phyloP scores from a whole-genome alignment of 2,329 filamentous ascomycete species.

The Zymoseptoria passerinii region DNA sequence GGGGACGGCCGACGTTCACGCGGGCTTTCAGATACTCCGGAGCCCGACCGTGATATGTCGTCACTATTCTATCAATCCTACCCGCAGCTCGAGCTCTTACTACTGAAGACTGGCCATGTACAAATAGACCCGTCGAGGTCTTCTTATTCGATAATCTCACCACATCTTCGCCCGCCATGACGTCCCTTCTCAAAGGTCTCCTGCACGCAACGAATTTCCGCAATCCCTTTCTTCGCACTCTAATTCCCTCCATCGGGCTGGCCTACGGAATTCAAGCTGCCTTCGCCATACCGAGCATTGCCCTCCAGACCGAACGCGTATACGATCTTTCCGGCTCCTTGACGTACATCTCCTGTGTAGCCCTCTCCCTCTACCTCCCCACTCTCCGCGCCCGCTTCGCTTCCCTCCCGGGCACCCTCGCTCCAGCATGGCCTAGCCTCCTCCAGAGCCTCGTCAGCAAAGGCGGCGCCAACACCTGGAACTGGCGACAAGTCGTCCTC shows the following conservation, averaged over 20 bases:
- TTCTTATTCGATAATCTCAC: not conserved
- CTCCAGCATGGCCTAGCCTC: slow-evolving; percentile 41
- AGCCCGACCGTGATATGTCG: not conserved
- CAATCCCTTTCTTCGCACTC: slow-evolving; percentile 53
- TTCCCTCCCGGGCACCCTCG: slow-evolving; percentile 34
- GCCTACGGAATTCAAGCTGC: slow-evolving; percentile 57
- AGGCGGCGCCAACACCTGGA: slow-evolving; percentile 39
- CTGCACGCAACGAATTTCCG: slow-evolving; percentile 55
- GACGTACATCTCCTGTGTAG: slow-evolving; percentile 58
- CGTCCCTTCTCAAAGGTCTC: slow-evolving; percentile 38
- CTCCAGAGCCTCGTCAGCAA: slow-evolving; percentile 38
- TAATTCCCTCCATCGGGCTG: slow-evolving; percentile 53
- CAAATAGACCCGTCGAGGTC: not conserved
- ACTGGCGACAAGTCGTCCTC: slow-evolving; percentile 54
- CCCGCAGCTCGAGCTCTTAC: not conserved
- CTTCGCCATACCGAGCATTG: slow-evolving; percentile 54
- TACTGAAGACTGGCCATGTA: not conserved
- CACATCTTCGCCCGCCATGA: slow-evolving; percentile 18
- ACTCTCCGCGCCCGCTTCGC: slow-evolving; percentile 48
- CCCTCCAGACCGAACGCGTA: slow-evolving; percentile 54
- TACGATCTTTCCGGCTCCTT: slow-evolving; percentile 60
- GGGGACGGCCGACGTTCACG: not conserved
- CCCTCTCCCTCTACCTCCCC: slow-evolving; percentile 54
- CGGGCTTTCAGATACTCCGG: not conserved
- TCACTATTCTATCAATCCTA: not conserved